Evolutionary conservation across 2,329 filamentous ascomycete species (phyloP).

Genomic region (Thermoascus crustaceus): DNA sequence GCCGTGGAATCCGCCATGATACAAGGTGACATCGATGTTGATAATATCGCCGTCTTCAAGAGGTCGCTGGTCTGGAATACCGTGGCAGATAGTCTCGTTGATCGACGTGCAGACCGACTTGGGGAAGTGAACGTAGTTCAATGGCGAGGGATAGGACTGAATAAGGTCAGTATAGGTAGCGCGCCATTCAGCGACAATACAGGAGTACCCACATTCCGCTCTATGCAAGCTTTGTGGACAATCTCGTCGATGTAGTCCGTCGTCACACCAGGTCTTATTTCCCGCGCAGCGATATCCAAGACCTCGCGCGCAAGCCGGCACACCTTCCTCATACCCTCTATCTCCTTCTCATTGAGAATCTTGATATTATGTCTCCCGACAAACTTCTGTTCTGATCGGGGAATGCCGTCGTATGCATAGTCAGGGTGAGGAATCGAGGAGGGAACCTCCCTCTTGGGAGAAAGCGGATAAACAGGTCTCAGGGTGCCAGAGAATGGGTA

Average conservation of each 20-base stretch:
- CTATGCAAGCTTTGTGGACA: slow-evolving; percentile 88
- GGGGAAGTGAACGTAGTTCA: slow-evolving; percentile 94
- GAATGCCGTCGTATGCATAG: slow-evolving; percentile 78
- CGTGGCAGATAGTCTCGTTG: slow-evolving; percentile 98
- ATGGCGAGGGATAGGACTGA: slow-evolving; percentile 85
- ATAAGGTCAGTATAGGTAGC: slow-evolving; percentile 9
- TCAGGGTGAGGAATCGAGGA: slow-evolving; percentile 76
- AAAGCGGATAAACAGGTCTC: slow-evolving; percentile 81
- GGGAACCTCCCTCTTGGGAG: slow-evolving; percentile 62
- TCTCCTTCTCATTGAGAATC: slow-evolving; percentile 68
- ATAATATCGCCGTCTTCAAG: slow-evolving; percentile 90
- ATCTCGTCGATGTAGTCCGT: slow-evolving; percentile 93
- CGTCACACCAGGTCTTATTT: slow-evolving; percentile 79
- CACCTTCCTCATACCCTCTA: slow-evolving; percentile 87
- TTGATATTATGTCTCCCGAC: slow-evolving; percentile 71
- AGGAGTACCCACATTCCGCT: slow-evolving; percentile 64
- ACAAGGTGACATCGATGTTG: slow-evolving; percentile 93
- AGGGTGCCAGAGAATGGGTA: slow-evolving; percentile 75
- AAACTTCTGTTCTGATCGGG: slow-evolving; percentile 55
- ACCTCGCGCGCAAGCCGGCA: slow-evolving; percentile 84
- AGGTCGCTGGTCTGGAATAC: slow-evolving; percentile 84
- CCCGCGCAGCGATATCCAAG: slow-evolving; percentile 80
- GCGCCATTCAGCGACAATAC: not conserved
- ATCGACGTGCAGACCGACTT: slow-evolving; percentile 95
- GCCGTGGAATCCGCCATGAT: slow-evolving; percentile 89